phyloP scores from a whole-genome alignment of 306 rosid genomes.

The Ceratonia siliqua region DNA sequence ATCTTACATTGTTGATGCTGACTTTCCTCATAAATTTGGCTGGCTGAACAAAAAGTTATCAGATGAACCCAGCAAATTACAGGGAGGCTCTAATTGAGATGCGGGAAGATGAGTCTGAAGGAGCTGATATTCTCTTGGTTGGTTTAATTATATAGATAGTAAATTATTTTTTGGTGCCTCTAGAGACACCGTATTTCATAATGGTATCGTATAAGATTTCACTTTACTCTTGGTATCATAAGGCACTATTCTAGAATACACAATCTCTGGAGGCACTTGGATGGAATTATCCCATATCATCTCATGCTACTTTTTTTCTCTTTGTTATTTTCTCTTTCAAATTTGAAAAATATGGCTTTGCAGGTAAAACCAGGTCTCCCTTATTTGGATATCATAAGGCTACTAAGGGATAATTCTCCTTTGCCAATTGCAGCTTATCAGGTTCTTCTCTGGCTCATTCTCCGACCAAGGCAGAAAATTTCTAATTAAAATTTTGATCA shows the following conservation, averaged over 20 bases:
- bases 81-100: constrained; percentile 89
- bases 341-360: constrained; percentile 30
- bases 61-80: constrained; percentile 94
- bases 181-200: too few species aligned
- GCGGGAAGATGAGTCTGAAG: constrained; percentile 89
- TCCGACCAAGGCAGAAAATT: background rate
- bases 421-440: constrained; percentile 95
- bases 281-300: too few species aligned
- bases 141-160: constrained; percentile 31
- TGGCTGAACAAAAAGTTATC: constrained; percentile 66
- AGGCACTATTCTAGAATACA: too few species aligned
- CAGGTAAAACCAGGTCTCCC: constrained; percentile 99
- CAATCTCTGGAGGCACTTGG: too few species aligned
- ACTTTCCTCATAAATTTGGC: constrained; percentile 37
- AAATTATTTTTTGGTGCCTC: too few species aligned
- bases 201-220: too few species aligned
- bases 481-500: constrained; percentile 20
- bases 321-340: constrained; percentile 7
- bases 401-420: constrained; percentile 84
- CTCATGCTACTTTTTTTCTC: constrained; percentile 10
- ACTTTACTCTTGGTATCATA: too few species aligned
- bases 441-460: constrained; percentile 49
- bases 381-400: constrained; percentile 80
- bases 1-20: constrained; percentile 25
- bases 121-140: constrained; percentile 98